These are phyloP conservation scores for Botrytis deweyae DNA, from an alignment of 2,329 filamentous ascomycete species.

Conservation along the genomic window DNA sequence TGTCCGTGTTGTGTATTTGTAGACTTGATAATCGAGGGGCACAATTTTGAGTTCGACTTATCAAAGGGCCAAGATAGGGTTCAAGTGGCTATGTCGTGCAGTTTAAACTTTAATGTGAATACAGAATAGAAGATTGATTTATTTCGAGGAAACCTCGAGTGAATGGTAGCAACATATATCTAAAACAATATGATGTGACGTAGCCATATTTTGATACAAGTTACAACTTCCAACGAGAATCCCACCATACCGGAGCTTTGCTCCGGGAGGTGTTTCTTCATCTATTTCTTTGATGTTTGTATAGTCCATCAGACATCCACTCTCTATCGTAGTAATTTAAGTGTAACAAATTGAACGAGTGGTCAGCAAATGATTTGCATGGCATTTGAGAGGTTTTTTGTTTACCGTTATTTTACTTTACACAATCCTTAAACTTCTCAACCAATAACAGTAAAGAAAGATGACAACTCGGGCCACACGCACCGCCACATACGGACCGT, in stretches of 20 bases:
- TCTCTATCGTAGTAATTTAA: not conserved
- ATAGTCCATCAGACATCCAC: not conserved
- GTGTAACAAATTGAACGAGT: not conserved
- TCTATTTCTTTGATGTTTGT: not conserved
- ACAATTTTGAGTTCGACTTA: conserved; percentile 1
- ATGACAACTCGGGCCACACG: not conserved
- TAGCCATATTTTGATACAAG: not conserved
- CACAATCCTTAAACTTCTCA: not conserved
- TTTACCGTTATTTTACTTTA: not conserved
- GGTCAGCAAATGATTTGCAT: not conserved
- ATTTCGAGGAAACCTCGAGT: not conserved
- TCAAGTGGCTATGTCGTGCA: not conserved
- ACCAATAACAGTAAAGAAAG: not conserved
- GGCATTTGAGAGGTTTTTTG: not conserved
- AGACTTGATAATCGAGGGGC: not conserved
- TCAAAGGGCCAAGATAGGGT: not conserved
- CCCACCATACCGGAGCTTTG: not conserved
- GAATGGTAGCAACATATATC: conserved; percentile 12
- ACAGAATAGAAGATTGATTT: not conserved
- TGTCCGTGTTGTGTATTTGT: not conserved
- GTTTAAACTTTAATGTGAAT: not conserved
- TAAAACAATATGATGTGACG: conserved; percentile 1
- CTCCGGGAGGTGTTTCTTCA: not conserved
- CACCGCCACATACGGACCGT: not conserved
- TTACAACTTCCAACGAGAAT: not conserved